Evolutionary conservation across 1,284 basidiomycete species (phyloP), one percentile per base, ranked within the genome.

Genomic region (Psilocybe mexicana): DNA sequence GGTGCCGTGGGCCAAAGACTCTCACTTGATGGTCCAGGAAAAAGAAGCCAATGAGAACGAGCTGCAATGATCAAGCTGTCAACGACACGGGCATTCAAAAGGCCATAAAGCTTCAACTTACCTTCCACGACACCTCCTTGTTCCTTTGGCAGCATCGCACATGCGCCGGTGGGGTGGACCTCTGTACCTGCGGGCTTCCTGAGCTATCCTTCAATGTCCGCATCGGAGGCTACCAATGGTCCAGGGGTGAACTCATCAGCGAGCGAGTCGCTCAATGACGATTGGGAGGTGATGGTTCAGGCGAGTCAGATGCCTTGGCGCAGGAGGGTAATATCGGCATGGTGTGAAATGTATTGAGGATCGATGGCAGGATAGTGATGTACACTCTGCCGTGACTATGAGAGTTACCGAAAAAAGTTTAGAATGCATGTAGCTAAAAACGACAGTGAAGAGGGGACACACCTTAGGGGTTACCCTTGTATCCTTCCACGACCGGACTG

Each of bases 241-340:
- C 81, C 81, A 0, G 81, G 82, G 5, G 65, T 67, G 2, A 72
- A 62, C 67, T 83, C 80, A 8, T 54, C 60, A 6, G 67, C 67
- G 14, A 81, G 65, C 25, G 68, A 66, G 11, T 60, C 57, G 23
- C 65, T 71, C n/a, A 82, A 66, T 0, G 81, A 79, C 30, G 70
- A 63, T 4, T 76, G 74, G 46, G 71, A 61, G 23, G 77, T 78
- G 33, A 85, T 65, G 25, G 63, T 70, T 23, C 83, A 77, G 2
- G 76, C 80, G 51, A 84, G 76, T 66, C 85, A 83, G 68, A 87
- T 72, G 2, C 81, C 84, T 64, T 82, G 80, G 48, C 86, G 80
- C 55, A 89, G 70, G 51, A 88, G 73, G 28, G 73, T 68, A 51
- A 80, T 63, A 70, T 92, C 79, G 45, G 80, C 80, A 6, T 73